phyloP scores from a whole-genome alignment of 371 early-diverging fungal genomes.

The Mucor velutinosus region DNA sequence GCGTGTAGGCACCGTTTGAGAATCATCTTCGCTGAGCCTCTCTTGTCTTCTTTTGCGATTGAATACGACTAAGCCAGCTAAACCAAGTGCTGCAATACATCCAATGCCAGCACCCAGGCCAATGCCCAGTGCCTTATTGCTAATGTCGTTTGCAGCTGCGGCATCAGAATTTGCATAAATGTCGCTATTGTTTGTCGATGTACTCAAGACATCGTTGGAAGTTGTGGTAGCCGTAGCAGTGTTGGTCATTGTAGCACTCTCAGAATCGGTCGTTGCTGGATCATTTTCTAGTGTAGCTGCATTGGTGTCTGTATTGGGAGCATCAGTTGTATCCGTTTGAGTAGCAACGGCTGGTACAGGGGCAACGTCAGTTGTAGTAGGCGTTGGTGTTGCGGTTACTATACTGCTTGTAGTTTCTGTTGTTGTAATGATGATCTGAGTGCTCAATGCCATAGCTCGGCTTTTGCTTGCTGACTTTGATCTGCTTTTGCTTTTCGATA shows the following conservation, averaged over 20 bases:
- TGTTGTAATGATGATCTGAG: neutral
- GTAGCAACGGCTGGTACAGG: neutral
- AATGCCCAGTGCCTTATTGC: constrained; percentile 43
- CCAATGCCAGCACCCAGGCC: constrained; percentile 50
- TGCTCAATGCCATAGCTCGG: neutral
- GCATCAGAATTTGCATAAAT: constrained; percentile 1
- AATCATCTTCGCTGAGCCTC: neutral
- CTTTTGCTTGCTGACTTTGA: neutral
- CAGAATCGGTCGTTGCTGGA: neutral
- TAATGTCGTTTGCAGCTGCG: constrained; percentile 11
- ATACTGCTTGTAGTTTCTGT: neutral
- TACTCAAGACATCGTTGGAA: neutral
- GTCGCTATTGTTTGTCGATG: neutral
- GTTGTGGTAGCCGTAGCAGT: neutral
- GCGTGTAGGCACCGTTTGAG: constrained; percentile 26
- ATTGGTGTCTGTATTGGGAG: neutral
- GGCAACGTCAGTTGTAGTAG: neutral
- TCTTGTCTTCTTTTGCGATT: constrained; percentile 24
- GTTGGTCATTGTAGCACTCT: neutral
- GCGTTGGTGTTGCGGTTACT: neutral
- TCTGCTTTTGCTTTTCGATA: neutral
- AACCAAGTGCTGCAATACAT: constrained; percentile 44
- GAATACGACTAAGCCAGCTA: constrained; percentile 40
- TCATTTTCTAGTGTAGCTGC: neutral
- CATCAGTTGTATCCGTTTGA: neutral